These are phyloP conservation scores for Teunomyces stri DNA, from an alignment of 805 yeast genomes.

Conservation along the genomic window DNA sequence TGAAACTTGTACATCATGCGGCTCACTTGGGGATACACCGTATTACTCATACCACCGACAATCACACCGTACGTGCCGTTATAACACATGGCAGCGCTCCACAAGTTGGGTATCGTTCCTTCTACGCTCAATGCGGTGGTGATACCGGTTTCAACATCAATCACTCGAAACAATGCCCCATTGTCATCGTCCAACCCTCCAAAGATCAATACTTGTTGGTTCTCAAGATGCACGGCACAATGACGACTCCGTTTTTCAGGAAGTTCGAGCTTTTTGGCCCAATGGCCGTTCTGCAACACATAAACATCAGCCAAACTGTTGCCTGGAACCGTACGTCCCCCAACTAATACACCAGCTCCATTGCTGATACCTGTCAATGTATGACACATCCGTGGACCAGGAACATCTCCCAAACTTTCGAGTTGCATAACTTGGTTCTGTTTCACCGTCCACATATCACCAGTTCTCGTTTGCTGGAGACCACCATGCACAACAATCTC, in stretches of 20 bases:
- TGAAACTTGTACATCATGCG: conserved; percentile 34
- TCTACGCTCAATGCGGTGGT: conserved; percentile 16
- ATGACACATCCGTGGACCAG: conserved; percentile 58
- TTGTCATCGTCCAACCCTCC: conserved; percentile 43
- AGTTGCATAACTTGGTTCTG: neutral
- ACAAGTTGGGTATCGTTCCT: conserved; percentile 20
- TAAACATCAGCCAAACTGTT: conserved; percentile 35
- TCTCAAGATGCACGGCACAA: conserved; percentile 27
- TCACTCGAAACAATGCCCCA: conserved; percentile 15
- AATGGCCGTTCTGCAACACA: conserved; percentile 20
- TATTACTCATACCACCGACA: conserved; percentile 47
- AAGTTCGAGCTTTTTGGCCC: conserved; percentile 36
- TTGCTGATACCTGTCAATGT: conserved; percentile 37
- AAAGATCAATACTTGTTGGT: conserved; percentile 39
- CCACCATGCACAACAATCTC: conserved; percentile 41
- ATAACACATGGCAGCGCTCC: conserved; percentile 37
- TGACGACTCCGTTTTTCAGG: conserved; percentile 54
- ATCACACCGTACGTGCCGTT: conserved; percentile 37
- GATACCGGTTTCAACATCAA: conserved; percentile 13
- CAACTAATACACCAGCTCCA: conserved; percentile 42
- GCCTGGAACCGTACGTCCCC: conserved; percentile 69
- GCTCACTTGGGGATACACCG: conserved; percentile 28
- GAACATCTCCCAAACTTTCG: conserved; percentile 9
- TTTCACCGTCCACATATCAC: conserved; percentile 3
- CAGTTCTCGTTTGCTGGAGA: conserved; percentile 28